These are phyloP conservation scores for Chloranthus sessilifolius DNA, from an alignment of 164 flowering plant species.

Conservation along the genomic window DNA sequence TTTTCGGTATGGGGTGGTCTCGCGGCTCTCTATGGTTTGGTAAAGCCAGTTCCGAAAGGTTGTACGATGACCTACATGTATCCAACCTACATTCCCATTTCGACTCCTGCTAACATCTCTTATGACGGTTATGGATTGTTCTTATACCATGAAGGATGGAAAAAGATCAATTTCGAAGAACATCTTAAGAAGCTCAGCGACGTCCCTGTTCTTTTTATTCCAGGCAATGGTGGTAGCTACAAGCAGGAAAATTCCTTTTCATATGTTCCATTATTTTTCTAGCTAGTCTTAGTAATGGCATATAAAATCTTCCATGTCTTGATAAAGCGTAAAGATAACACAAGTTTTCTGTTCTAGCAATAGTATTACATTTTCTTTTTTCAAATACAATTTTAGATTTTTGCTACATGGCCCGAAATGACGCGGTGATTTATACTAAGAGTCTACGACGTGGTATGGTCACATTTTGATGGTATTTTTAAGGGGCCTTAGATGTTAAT, in stretches of 20 bases:
- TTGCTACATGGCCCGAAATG: too few species aligned
- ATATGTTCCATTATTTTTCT: too few species aligned
- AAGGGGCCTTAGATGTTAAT: too few species aligned
- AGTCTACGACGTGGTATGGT: too few species aligned
- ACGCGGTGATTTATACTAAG: too few species aligned
- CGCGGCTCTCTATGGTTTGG: slow-evolving; percentile 49
- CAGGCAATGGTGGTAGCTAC: slow-evolving; percentile 98
- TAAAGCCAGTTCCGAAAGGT: slow-evolving; percentile 69
- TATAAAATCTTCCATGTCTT: too few species aligned
- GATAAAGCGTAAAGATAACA: too few species aligned
- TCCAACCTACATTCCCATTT: slow-evolving; percentile 82
- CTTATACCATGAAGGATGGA: slow-evolving; percentile 99
- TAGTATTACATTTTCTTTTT: too few species aligned
- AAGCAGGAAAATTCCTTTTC: slow-evolving; percentile 63
- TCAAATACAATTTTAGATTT: too few species aligned
- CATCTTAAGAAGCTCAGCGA: slow-evolving; percentile 79
- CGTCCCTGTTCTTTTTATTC: slow-evolving; percentile 88
- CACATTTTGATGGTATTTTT: too few species aligned
- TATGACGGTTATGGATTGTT: slow-evolving; percentile 63
- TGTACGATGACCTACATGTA: slow-evolving; percentile 97
- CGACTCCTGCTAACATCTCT: slow-evolving; percentile 39
- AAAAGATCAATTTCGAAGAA: slow-evolving; percentile 72
- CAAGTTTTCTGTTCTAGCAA: too few species aligned
- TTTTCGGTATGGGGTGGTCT: slow-evolving; percentile 39
- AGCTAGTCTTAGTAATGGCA: too few species aligned